Evolutionary conservation across 179 eudicot genomes (phyloP), one percentile per base, ranked within the genome.

Genomic region (Amaranthus tricolor): DNA sequence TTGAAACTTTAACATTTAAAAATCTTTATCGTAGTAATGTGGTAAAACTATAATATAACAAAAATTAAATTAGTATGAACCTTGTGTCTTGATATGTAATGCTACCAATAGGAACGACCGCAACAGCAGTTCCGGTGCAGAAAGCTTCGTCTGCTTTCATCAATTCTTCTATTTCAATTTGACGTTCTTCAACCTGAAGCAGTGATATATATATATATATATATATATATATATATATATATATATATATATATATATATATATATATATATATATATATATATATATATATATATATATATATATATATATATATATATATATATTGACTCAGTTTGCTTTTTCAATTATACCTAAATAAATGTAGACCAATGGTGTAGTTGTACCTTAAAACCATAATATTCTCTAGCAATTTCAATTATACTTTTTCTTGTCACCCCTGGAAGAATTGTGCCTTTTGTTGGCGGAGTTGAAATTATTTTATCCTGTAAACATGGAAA

Each of bases 41-140:
- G 13, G 52, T 65, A n/a, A 14, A 48, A n/a, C 53, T 24, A 72
- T 6, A 40, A 17, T 54, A 65, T 3, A 55, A 44, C 13, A 6
- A 15, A 67, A 71, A 45, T 5, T 3, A 0, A 5, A 4, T 24
- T 2, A 16, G 31, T 59, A 24, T 21, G 12, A 74, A 92, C 98
- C 96, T 85, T 74, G 82, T 82, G 64, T 75, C 87, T 57, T 85
- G 76, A 76, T 90, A 89, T 12, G 96, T 86, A 43, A 94, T 80
- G 76, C 89, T 90, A 6, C 97, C 96, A 0, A 94, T 93, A 9
- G 91, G 83, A 50, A 86, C 84, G 71, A 92, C 80, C 54, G 83
- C 87, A 20, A 90, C 93, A 20, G 97, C 98, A 47, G 96, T 94
- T 70, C 97, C 96, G 0, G 97, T 92, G 84, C 97, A 89, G 76